Conservation (phyloP, 192 early-diverging fungal genomes). For the Umbelopsis sp. region DNA sequence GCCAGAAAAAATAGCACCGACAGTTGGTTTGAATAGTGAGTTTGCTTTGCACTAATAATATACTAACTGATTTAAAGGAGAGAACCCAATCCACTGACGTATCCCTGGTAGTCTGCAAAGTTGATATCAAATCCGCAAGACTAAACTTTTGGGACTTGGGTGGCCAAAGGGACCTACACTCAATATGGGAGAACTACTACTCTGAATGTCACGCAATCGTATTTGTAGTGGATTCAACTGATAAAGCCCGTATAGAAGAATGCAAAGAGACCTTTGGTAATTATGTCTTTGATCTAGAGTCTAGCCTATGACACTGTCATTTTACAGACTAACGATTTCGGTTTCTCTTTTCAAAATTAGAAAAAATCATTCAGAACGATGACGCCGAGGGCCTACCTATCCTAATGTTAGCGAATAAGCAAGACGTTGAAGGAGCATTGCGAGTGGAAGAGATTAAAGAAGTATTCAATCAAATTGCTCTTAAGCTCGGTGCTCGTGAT, state of each 20-base stretch:
- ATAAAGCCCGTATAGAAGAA: constrained; percentile 80
- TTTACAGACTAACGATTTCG: too few species aligned
- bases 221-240: constrained; percentile 91
- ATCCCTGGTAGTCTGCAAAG: constrained; percentile 67
- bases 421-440: constrained; percentile 75
- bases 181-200: constrained; percentile 95
- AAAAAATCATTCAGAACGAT: constrained; percentile 77
- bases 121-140: constrained; percentile 66
- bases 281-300: neutral
- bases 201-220: constrained; percentile 89
- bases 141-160: constrained; percentile 97
- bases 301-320: neutral
- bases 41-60: constrained; percentile 17
- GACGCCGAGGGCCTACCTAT: constrained; percentile 84
- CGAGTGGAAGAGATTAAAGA: constrained; percentile 86
- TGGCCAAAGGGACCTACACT: constrained; percentile 84
- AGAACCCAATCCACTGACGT: neutral
- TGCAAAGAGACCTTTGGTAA: constrained; percentile 76
- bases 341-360: constrained; percentile 37
- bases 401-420: constrained; percentile 94
- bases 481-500: constrained; percentile 81
- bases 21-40: constrained; percentile 91
- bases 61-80: neutral
- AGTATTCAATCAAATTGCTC: constrained; percentile 87
- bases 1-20: constrained; percentile 91